Base-by-base conservation (phyloP, 2,329 filamentous ascomycete species). In the Curvularia lunata region DNA sequence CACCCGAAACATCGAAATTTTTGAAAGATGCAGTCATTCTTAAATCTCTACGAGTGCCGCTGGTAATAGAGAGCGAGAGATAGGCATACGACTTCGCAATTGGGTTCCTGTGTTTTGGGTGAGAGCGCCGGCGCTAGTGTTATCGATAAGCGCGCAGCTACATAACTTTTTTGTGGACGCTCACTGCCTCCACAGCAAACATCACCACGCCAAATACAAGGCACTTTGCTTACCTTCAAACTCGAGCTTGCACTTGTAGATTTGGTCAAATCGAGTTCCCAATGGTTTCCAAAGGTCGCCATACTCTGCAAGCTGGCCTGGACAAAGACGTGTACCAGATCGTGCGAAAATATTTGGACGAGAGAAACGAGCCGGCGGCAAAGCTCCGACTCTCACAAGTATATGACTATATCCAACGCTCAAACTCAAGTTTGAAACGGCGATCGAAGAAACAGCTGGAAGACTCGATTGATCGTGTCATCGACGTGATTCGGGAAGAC, bases 351-450 rank as follows among this genome's bases (percentile, higher is more conserved):
- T 82, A 94, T 52, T 84, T 91, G 53, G 89, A 91, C 58, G 85
- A 88, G 50, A 84, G 85, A 49, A 79, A 83, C 47, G 69, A 75
- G 30, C 71, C 68, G 5, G 59, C 68, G 18, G 78, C 81, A 7
- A 82, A 80, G 52, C 78, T 90, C 6, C 87, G 85, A 1, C 80
- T 89, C 3, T 77, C 83, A 2, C 77, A 80, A 2, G 84, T 96
- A 1, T 97, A 95, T 73, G 88, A 92, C 38, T 86, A 85, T 57
- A 92, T 98, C 61, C 91, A 92, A 67, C 80, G 82, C 49, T 97
- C 92, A 13, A 97, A 97, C 74, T 96, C 92, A 0, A 92, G 90
- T 52, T 78, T 98, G 21, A 91, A 91, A 62, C 84, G 95, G 21
- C 87, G 90, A 65, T 92, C 91, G 38, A 96, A 95, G 76, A 88